Evolutionary conservation across 139 green algal species (phyloP), one percentile per base, ranked within the genome.

Genomic region (Asterochloris sp.): DNA sequence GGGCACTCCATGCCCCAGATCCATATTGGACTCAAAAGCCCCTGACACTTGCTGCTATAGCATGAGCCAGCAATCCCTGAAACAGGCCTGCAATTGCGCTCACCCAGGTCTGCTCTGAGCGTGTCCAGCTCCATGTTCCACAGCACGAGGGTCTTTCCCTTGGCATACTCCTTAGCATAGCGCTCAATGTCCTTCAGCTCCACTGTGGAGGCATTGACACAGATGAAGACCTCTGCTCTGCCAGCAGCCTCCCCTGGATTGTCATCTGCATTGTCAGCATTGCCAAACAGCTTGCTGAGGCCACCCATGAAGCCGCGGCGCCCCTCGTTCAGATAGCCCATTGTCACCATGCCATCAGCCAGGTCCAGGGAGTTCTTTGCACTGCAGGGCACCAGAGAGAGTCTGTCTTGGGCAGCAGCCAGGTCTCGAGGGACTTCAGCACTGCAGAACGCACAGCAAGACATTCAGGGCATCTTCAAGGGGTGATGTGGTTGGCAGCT

Each of bases 91-190:
- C 47, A 81, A 13, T 15, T 73, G 24, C 29, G 66, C 86, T 28
- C 80, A 91, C 88, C 95, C 75, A 98, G 86, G 82, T 98, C 95
- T 21, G 92, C 91, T 16, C 95, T 82, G 62, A 99, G 88, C 12
- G 95, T 98, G 86, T 99, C 97, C 26, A 99, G 89, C 92, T 99
- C 96, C 80, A 98, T 84, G 91, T 99, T 99, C 92, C 96, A 98
- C 9, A 97, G 79, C 38, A 98, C 82, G 26, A 97, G 54, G 23
- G 90, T 83, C 81, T 79, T 85, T 73, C 82, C 88, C 16, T 73
- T 74, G 17, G 93, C 85, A n/a, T 87, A 77, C 76, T 88, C 90
- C 19, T 89, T 88, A 11, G 73, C 73, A 77, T 97, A 97, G 14
- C 81, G 75, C 27, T 92, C 88, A n/a, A 95, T 75, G 47, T 93